Percentiles rank a stretch among this genome's conserved stretches.
Conservation (phyloP, 73 alveolate genomes). For the Strombidium stylifer region DNA sequence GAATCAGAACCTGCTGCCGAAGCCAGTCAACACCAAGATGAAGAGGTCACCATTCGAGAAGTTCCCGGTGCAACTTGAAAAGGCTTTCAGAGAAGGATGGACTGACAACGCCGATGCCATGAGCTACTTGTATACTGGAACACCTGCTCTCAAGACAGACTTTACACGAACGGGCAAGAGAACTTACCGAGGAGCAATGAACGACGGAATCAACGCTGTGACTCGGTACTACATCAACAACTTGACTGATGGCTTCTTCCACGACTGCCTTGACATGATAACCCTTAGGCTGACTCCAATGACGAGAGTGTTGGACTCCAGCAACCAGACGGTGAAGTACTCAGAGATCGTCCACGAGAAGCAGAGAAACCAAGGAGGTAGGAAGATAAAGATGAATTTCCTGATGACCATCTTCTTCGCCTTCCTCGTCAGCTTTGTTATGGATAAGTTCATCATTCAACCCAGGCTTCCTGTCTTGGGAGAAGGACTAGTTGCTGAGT, state of each 20-base stretch:
- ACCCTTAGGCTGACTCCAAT: too few species aligned
- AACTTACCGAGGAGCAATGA: constrained; percentile 81
- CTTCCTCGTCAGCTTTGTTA: too few species aligned
- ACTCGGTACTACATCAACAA: constrained; percentile 92
- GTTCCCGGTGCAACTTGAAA: constrained; percentile 83
- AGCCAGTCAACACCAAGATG: constrained; percentile 61
- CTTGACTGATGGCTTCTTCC: constrained; percentile 88
- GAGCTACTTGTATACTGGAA: constrained; percentile 92
- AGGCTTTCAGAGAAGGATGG: constrained; percentile 93
- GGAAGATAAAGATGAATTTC: too few species aligned
- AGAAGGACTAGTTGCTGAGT: too few species aligned
- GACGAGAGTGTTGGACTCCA: too few species aligned
- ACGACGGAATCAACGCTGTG: constrained; percentile 87
- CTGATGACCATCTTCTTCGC: too few species aligned
- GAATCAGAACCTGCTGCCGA: constrained; percentile 57
- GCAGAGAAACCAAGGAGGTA: too few species aligned
- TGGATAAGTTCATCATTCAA: too few species aligned
- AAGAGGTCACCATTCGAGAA: constrained; percentile 90
- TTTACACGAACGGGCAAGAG: constrained; percentile 98
- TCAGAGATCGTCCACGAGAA: too few species aligned
- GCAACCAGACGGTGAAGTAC: too few species aligned
- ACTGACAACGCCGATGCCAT: constrained; percentile 92
- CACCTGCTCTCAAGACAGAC: constrained; percentile 98
- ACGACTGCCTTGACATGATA: constrained; percentile 77
- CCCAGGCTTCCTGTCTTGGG: too few species aligned